Conservation (phyloP, 2,329 filamentous ascomycete species). For the Fusarium xylarioides region DNA sequence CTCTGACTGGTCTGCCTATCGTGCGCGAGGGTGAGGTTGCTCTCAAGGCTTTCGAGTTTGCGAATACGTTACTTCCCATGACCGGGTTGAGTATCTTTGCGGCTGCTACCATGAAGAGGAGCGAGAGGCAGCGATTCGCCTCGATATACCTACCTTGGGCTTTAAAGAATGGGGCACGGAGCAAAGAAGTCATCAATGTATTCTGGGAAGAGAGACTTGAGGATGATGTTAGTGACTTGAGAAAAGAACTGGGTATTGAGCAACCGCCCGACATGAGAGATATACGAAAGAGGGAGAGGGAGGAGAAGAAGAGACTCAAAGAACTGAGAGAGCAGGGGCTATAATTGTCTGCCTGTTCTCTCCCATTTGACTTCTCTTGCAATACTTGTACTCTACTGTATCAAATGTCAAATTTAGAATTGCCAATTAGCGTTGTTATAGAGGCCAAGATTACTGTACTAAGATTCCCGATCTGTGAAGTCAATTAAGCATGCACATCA, state of each 20-base stretch:
- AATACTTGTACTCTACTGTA: slow-evolving; percentile 18
- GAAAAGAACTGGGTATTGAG: slow-evolving; percentile 82
- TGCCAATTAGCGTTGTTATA: slow-evolving; percentile 6
- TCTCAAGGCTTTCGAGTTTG: slow-evolving; percentile 97
- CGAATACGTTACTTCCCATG: slow-evolving; percentile 95
- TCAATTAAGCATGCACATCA: not conserved
- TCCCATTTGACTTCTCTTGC: not conserved
- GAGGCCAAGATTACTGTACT: not conserved
- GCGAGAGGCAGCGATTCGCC: slow-evolving; percentile 80
- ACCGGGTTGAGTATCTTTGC: slow-evolving; percentile 87
- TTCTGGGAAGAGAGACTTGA: slow-evolving; percentile 97
- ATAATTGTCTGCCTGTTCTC: not conserved
- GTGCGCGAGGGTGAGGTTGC: slow-evolving; percentile 96
- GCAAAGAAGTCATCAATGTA: slow-evolving; percentile 88
- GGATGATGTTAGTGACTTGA: slow-evolving; percentile 80
- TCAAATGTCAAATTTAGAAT: not conserved
- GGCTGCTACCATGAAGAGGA: slow-evolving; percentile 84
- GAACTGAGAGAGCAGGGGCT: slow-evolving; percentile 45
- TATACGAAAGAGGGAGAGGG: slow-evolving; percentile 75
- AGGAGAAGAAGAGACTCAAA: slow-evolving; percentile 73
- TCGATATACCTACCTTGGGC: slow-evolving; percentile 89
- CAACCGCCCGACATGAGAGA: slow-evolving; percentile 85
- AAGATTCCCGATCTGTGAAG: not conserved
- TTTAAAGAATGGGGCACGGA: slow-evolving; percentile 78
- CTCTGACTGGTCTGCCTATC: slow-evolving; percentile 87